These are phyloP conservation scores for Nothophoma quercina DNA, from an alignment of 2,329 filamentous ascomycete species.

Conservation along the genomic window DNA sequence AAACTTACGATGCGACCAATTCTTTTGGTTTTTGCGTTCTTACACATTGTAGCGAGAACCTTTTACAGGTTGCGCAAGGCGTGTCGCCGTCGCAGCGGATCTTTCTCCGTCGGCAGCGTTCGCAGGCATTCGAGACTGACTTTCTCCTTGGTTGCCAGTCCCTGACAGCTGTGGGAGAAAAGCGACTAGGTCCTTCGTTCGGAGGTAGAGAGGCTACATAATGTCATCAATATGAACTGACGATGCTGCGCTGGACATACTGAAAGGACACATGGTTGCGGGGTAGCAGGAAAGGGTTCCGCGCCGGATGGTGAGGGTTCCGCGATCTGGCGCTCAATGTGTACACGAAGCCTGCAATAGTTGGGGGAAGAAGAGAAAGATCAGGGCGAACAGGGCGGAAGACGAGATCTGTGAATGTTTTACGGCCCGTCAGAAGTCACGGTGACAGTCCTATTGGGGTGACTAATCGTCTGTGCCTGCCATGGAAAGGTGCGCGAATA, in stretches of 20 bases:
- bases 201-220: slow-evolving; percentile 38
- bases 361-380: slow-evolving; percentile 26
- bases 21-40: slow-evolving; percentile 48
- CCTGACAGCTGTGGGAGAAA: slow-evolving; percentile 42
- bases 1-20: slow-evolving; percentile 47
- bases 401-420: slow-evolving; percentile 48
- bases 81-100: slow-evolving; percentile 49
- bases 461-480: slow-evolving; percentile 42
- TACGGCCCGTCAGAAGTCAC: slow-evolving; percentile 37
- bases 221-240: background rate
- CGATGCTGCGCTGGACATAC: slow-evolving; percentile 25
- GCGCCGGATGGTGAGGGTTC: slow-evolving; percentile 39
- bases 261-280: slow-evolving; percentile 47
- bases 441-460: slow-evolving; percentile 24
- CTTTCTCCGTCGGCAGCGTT: slow-evolving; percentile 47
- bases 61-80: slow-evolving; percentile 47
- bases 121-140: slow-evolving; percentile 49
- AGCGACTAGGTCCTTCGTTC: slow-evolving; percentile 40
- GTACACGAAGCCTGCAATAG: slow-evolving; percentile 28
- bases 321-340: slow-evolving; percentile 25
- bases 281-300: slow-evolving; percentile 32
- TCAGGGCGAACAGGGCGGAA: slow-evolving; percentile 38
- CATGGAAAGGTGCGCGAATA: slow-evolving; percentile 17
- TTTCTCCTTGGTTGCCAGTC: slow-evolving; percentile 48
- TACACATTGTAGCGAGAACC: slow-evolving; percentile 48